phyloP scores from a whole-genome alignment of 805 yeast species.

The Candida nemodendra region DNA sequence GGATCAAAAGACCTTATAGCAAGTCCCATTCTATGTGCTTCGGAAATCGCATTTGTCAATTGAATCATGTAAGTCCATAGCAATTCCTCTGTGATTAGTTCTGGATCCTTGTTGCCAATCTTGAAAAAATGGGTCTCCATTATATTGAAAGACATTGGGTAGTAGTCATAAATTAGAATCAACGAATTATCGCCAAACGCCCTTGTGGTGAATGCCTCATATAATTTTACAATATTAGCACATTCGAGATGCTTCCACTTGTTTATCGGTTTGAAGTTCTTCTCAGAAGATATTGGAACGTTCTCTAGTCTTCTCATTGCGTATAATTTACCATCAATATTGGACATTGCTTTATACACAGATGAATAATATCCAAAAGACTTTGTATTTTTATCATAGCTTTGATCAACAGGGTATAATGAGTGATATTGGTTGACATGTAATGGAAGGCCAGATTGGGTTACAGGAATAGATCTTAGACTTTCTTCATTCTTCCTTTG shows the following conservation, averaged over 20 bases:
- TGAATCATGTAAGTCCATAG: conserved; percentile 81
- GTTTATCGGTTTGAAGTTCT: conserved; percentile 58
- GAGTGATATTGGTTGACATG: conserved; percentile 82
- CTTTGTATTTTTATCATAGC: conserved; percentile 36
- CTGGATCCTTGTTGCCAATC: conserved; percentile 38
- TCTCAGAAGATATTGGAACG: conserved; percentile 53
- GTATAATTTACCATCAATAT: conserved; percentile 73
- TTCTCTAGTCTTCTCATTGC: conserved; percentile 72
- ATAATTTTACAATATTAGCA: conserved; percentile 63
- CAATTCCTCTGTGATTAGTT: conserved; percentile 57
- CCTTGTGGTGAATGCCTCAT: conserved; percentile 83
- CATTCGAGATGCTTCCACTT: conserved; percentile 60
- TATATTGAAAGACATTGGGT: conserved; percentile 72
- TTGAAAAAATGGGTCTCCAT: conserved; percentile 61
- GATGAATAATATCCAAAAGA: conserved; percentile 57
- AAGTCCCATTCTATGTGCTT: conserved; percentile 63
- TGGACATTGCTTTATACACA: conserved; percentile 78
- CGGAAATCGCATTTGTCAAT: conserved; percentile 63
- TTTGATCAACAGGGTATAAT: conserved; percentile 73
- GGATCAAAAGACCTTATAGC: conserved; percentile 62
- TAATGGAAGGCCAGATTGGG: conserved; percentile 61
- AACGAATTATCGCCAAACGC: conserved; percentile 81
- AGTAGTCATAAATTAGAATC: conserved; percentile 79
- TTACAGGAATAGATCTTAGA: conserved; percentile 53
- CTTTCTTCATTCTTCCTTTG: conserved; percentile 79